A percentile compares a stretch with the other conserved stretches of the same genome.
These are phyloP conservation scores for Tetrahymena thermophila DNA, from an alignment of 73 alveolate species.

Conservation along the genomic window DNA sequence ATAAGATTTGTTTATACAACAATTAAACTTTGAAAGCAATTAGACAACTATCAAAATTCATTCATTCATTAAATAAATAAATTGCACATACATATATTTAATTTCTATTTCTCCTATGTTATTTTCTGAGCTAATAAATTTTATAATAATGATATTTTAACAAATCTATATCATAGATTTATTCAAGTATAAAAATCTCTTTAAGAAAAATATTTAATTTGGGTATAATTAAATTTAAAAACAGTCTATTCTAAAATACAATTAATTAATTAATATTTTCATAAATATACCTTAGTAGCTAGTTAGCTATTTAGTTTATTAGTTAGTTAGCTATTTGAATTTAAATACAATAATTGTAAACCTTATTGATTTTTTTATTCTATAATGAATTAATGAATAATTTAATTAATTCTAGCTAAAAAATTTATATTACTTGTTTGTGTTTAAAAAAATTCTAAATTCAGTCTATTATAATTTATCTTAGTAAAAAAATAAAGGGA, in stretches of 20 bases:
- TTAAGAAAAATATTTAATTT: background rate
- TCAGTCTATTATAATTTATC: background rate
- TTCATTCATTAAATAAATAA: too few species aligned
- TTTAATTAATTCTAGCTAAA: background rate
- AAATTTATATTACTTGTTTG: too few species aligned
- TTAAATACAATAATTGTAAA: too few species aligned
- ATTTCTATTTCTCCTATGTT: background rate
- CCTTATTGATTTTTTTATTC: background rate
- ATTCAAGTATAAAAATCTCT: background rate
- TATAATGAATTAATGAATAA: too few species aligned
- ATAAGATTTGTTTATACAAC: too few species aligned
- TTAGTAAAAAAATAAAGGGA: background rate
- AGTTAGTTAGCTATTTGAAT: background rate
- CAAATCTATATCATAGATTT: background rate
- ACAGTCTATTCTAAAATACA: background rate
- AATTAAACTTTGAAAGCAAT: too few species aligned
- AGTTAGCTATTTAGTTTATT: too few species aligned
- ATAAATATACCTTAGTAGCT: background rate
- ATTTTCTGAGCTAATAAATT: background rate
- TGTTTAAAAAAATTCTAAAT: background rate
- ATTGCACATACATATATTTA: background rate
- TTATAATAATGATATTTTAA: too few species aligned
- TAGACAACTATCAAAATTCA: too few species aligned
- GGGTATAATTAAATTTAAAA: background rate
- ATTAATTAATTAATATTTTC: too few species aligned